phyloP scores from a whole-genome alignment of 2,329 filamentous ascomycete genomes.

The Bimuria novae-zelandiae region DNA sequence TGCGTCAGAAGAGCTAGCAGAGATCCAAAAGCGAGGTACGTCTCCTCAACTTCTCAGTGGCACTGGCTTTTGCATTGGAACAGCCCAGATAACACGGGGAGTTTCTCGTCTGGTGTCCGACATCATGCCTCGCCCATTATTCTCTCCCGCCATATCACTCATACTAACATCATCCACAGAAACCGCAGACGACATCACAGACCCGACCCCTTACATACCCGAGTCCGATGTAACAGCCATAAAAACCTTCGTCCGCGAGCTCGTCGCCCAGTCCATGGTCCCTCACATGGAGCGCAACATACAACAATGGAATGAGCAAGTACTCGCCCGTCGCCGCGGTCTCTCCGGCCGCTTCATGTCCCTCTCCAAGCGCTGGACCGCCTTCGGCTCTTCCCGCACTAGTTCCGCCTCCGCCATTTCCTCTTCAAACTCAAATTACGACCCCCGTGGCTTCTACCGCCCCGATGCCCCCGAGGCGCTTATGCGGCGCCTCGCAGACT shows the following conservation, averaged over 20 bases:
- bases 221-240: slow-evolving; percentile 91
- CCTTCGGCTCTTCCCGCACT: slow-evolving; percentile 72
- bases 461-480: slow-evolving; percentile 85
- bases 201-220: slow-evolving; percentile 78
- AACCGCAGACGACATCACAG: slow-evolving; percentile 70
- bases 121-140: too few species aligned
- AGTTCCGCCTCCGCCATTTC: slow-evolving; percentile 58
- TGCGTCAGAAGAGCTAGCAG: slow-evolving; percentile 79
- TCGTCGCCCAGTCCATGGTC: slow-evolving; percentile 92
- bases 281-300: slow-evolving; percentile 95
- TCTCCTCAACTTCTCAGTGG: background rate
- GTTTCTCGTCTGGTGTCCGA: too few species aligned
- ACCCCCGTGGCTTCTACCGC: slow-evolving; percentile 79
- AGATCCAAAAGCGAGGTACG: slow-evolving; percentile 68
- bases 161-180: slow-evolving; percentile 47
- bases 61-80: background rate
- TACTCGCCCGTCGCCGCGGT: slow-evolving; percentile 86
- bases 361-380: slow-evolving; percentile 85
- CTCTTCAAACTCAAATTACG: slow-evolving; percentile 71
- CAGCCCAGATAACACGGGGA: too few species aligned
- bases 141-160: slow-evolving; percentile 10
- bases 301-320: slow-evolving; percentile 94
- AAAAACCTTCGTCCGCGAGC: slow-evolving; percentile 86
- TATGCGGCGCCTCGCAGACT: slow-evolving; percentile 92
- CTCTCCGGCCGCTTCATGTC: slow-evolving; percentile 93